Base-by-base conservation (phyloP, 176 grass and related monocot species). In the Hyparrhenia diplandra region DNA sequence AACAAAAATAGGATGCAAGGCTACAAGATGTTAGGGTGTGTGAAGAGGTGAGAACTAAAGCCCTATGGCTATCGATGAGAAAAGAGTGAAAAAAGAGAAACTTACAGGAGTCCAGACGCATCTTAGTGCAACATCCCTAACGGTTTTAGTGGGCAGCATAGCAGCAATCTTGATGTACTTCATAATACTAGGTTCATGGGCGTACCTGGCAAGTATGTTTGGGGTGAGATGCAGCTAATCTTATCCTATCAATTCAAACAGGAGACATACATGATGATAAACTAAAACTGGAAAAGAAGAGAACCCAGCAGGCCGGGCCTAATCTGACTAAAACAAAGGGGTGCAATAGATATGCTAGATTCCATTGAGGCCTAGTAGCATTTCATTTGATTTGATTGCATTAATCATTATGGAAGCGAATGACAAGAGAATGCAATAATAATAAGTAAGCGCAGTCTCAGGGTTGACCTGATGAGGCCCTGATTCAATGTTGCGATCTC, bases 91-190 rank as follows among this genome's bases (percentile, higher is more conserved):
- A 37, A 37, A 37, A 2, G 5, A 13, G 6, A 23, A 62, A 74
- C 86, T 81, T 84, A 93, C 91, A 64, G 37, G 63, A 66, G 68
- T 78, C 86, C 88, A 97, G 20, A 55, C 82, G 80, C 89, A 97
- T 84, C 89, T 91, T 78, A 97, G 72, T 8, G 94, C 94, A 27
- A 97, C 89, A 65, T 97, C 94, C 71, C 94, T 91, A 73, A 97
- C 85, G 11, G 91, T 94, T 78, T 82, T 97, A 27, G 85, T 77
- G 58, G 87, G 91, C 87, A 97, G 82, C 85, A 89, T 94, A 43
- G 91, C 89, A 43, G 94, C 91, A 71, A 94, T 90, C 71, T 97
- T 97, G 85, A 94, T 88, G 83, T 94, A 94, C 80, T 94, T 97
- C 79, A 86, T 91, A 64, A 97, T 91, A 52, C 67, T 97, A 45